Evolutionary conservation across 306 rosid species (phyloP), one percentile per base, ranked within the genome.

Genomic region (Castanea crenata): DNA sequence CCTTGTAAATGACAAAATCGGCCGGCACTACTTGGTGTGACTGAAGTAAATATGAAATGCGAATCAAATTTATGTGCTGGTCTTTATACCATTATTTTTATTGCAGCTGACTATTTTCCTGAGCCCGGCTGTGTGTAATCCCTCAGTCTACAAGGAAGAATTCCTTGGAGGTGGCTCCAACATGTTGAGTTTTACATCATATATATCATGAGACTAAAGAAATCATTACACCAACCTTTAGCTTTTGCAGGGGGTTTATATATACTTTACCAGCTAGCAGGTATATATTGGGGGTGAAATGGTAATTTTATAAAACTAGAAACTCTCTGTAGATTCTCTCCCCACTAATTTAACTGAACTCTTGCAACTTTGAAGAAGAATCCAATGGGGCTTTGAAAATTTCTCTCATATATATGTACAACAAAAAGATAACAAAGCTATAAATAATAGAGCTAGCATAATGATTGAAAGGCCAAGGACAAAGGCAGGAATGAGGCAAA

Each of bases 381-480:
- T 57, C 86, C 82, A 63, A 82, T 65, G 87, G 16, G 59, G 41
- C 76, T 57, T 81, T 15, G 87, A 49, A 69, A 52, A 55, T 69
- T 73, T 76, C 87, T 75, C 57, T 85, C 31, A 46, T 56, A 49
- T 49, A 20, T 61, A 49, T 69, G 23, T 19, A 10, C 64, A 4
- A 76, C 11, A 56, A 74, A 72, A 80, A 75, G 73, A 76, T 35
- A 59, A 23, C 74, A n/a, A 20, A 10, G 4, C 44, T 6, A 55
- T 62, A 74, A 55, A 51, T 10, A 51, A 51, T 10, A 51, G 75
- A 18, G 72, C 63, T 73, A 18, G 74, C 68, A 76, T 14, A 67
- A 57, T 27, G 74, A 57, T 69, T 55, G 29, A 59, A 73, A 76
- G 69, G 75, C 56, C 62, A 11, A 1, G 59, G 52, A 71, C 27